Evolutionary conservation across 2,329 filamentous ascomycete species (phyloP).

Genomic region (Aspergillus persii): DNA sequence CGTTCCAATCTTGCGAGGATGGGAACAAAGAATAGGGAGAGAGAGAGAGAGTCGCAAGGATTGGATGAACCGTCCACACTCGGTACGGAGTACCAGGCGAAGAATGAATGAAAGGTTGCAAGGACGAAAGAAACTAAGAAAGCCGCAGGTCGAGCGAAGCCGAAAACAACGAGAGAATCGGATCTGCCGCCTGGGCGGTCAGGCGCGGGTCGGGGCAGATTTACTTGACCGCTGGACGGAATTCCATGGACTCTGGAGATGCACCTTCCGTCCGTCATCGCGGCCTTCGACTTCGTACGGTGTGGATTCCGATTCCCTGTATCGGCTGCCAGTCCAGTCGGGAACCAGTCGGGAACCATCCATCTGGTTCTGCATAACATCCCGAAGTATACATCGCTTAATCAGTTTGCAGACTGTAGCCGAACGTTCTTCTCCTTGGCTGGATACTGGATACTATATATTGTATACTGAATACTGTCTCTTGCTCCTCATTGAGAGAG

Average conservation of each 20-base stretch:
- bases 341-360: not conserved
- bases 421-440: not conserved
- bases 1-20: not conserved
- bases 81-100: too few species aligned
- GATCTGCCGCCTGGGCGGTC: too few species aligned
- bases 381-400: not conserved
- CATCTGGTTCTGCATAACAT: not conserved
- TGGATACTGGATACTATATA: not conserved
- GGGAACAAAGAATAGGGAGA: not conserved
- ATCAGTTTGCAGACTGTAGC: not conserved
- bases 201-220: too few species aligned
- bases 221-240: too few species aligned
- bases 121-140: not conserved
- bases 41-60: not conserved
- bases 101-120: too few species aligned
- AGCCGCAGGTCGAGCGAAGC: too few species aligned
- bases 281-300: too few species aligned
- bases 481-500: not conserved
- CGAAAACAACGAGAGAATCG: not conserved
- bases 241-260: too few species aligned
- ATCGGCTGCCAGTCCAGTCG: not conserved
- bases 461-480: not conserved
- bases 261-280: too few species aligned
- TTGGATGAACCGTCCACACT: not conserved
- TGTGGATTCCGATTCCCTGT: too few species aligned